Base-by-base conservation (phyloP, 306 rosid species). In the Fragaria ananassa region DNA sequence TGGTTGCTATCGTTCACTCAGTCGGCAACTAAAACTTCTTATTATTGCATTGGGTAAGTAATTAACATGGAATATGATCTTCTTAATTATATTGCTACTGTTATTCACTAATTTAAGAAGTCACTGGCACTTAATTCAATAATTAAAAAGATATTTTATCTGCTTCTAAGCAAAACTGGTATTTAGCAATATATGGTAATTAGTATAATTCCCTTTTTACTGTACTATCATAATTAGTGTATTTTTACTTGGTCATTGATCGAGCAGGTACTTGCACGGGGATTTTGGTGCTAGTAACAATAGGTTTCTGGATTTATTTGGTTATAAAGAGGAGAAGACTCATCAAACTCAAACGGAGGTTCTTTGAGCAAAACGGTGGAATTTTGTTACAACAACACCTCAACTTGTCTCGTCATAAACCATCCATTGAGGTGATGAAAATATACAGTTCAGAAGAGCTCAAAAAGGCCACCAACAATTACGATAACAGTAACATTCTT, bases 281-380 rank as follows among this genome's bases (percentile, higher is more conserved):
- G 50, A 13, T 80, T 1, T 61, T 75, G 65, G 34, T 39, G 44
- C 21, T 80, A 41, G n/a, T 74, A 2, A 27, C 61, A 15, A 61
- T 61, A 17, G 21, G 12, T 11, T 74, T 68, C 9, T 68, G 79
- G 76, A 69, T 74, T 34, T 74, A 25, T 23, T 80, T 68, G 67
- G 71, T 63, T 23, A 9, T 25, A 23, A 80, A 45, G 51, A 74
- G 63, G 53, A 68, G 58, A 46, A 74, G 11, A 21, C 74, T 46
- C 65, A 9, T 46, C 14, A 35, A 56, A 58, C 76, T 67, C 6
- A 74, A 23, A 47, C 21, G 51, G 46, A 60, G 47, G 14, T 80
- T 74, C 71, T 80, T 74, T 1, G 35, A 69, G 67, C 83, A 68
- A 60, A 80, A 80, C 39, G 83, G 83, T 21, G 83, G 79, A 8